Percentiles rank a stretch among this genome's conserved stretches.
phyloP scores from a whole-genome alignment of 176 grass and related monocot species.

The Guadua angustifolia region DNA sequence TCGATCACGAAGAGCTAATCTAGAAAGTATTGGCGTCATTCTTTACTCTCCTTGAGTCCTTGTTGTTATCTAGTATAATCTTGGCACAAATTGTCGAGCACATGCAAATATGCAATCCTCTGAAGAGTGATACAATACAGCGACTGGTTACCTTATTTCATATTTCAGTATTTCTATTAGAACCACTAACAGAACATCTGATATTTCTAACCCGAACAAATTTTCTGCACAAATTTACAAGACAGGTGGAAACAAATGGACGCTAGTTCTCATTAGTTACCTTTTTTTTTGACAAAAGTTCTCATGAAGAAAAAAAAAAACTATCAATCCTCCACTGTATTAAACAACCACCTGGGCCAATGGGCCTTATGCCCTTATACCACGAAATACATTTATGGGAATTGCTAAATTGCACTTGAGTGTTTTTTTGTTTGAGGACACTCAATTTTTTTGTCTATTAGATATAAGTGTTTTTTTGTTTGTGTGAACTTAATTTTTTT shows the following conservation, averaged over 20 bases:
- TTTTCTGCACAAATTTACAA: background rate
- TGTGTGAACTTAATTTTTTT: no score
- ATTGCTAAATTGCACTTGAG: no score
- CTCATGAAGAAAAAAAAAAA: background rate
- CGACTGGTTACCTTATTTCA: conserved; percentile 3
- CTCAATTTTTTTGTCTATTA: no score
- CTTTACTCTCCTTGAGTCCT: background rate
- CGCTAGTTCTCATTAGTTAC: background rate
- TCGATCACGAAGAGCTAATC: conserved; percentile 15
- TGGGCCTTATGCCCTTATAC: background rate
- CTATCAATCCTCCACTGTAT: background rate
- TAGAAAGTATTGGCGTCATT: background rate
- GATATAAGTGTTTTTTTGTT: no score
- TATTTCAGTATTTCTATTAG: conserved; percentile 13
- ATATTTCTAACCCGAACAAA: background rate
- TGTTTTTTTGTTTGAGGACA: no score
- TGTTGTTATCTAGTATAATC: background rate
- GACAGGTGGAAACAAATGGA: background rate
- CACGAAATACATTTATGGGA: background rate
- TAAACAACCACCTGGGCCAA: background rate
- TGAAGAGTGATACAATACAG: background rate
- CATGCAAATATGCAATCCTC: background rate
- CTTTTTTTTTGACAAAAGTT: no score
- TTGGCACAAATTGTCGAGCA: background rate
- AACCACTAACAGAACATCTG: background rate